Conservation (phyloP, 768 basidiomycete genomes). For the Tremella mesenterica region DNA sequence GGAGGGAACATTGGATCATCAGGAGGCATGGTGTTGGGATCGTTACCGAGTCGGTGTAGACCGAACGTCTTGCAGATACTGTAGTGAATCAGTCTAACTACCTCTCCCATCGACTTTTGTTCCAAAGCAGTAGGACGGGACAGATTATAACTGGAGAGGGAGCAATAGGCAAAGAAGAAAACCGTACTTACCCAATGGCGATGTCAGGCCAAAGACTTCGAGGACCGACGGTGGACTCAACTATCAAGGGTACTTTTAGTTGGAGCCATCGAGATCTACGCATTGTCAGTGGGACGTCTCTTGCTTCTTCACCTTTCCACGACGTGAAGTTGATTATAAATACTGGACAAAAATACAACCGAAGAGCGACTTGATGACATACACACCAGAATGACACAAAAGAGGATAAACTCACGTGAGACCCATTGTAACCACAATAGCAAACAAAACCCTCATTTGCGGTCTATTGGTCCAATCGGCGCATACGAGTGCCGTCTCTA, state of each 20-base stretch:
- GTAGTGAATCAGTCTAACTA: background rate
- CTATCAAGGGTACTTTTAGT: background rate
- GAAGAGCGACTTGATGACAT: no score
- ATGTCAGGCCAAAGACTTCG: background rate
- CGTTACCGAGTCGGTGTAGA: background rate
- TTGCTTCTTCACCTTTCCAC: background rate
- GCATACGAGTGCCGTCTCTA: background rate
- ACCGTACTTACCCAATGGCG: background rate
- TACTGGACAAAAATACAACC: no score
- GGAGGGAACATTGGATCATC: conserved; percentile 5
- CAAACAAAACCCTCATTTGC: background rate
- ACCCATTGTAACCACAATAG: background rate
- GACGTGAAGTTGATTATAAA: background rate
- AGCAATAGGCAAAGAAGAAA: background rate
- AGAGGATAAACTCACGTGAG: conserved; percentile 1
- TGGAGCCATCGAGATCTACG: background rate
- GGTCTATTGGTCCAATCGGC: conserved; percentile 1
- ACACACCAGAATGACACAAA: no score
- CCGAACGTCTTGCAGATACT: conserved; percentile 2
- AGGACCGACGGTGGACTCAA: background rate
- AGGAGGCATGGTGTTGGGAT: background rate
- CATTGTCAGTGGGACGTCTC: background rate
- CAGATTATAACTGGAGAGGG: background rate
- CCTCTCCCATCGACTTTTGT: no score
- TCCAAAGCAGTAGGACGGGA: no score